Percentiles rank a stretch among this genome's conserved stretches.
Evolutionary conservation across 73 alveolate species (phyloP).

Genomic region (Loxodes magnus): DNA sequence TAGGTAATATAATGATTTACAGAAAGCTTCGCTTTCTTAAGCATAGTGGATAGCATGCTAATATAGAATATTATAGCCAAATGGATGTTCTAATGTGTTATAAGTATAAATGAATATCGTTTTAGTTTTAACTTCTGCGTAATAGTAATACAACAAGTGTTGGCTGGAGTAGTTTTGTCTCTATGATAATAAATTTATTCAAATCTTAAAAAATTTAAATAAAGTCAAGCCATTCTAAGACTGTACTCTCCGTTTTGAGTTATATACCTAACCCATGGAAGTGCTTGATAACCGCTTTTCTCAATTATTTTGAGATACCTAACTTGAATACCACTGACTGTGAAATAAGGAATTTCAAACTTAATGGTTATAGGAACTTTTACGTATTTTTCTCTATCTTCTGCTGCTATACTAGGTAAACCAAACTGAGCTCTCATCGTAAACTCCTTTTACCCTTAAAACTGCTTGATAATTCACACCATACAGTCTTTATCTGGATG

Average conservation of each 20-base stretch:
- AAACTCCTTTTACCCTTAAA: constrained; percentile 96
- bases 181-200: too few relatives aligned
- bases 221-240: constrained; percentile 63
- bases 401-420: constrained; percentile 87
- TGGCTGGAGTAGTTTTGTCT: too few relatives aligned
- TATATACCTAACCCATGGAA: constrained; percentile 81
- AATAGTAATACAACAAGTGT: too few relatives aligned
- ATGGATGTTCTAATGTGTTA: too few relatives aligned
- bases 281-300: constrained; percentile 92
- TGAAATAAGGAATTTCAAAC: constrained; percentile 96
- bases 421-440: constrained; percentile 89
- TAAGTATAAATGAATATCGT: too few relatives aligned
- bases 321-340: constrained; percentile 86
- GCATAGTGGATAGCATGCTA: too few relatives aligned
- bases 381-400: constrained; percentile 54
- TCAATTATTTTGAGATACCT: constrained; percentile 94
- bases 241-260: constrained; percentile 93
- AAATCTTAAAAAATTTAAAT: too few relatives aligned
- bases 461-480: constrained; percentile 93
- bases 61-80: too few relatives aligned
- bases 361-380: constrained; percentile 83
- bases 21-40: too few relatives aligned
- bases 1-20: too few relatives aligned
- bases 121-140: too few relatives aligned
- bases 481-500: constrained; percentile 85